Evolutionary conservation across 192 early-diverging fungal species (phyloP).

Genomic region (Funneliformis geosporum): DNA sequence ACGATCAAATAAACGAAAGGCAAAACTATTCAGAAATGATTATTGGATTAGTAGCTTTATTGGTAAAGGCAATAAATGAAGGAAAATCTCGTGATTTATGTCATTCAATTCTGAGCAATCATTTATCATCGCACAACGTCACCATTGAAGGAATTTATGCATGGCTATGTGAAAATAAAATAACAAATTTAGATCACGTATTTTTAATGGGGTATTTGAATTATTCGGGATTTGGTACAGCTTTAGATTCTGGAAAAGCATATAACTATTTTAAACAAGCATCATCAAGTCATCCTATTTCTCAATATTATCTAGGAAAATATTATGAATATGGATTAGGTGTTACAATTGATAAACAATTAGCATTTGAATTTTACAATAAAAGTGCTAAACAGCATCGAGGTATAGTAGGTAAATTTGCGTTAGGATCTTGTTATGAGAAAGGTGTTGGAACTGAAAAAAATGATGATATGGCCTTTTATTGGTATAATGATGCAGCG

Average conservation of each 20-base stretch:
- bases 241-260: background rate
- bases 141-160: background rate
- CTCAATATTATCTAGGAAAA: background rate
- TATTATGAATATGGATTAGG: background rate
- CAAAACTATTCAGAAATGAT: background rate
- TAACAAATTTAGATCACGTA: background rate
- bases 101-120: background rate
- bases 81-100: background rate
- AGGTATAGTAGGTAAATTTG: background rate
- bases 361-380: background rate
- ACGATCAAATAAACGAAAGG: background rate
- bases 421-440: background rate
- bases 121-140: background rate
- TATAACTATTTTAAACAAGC: background rate
- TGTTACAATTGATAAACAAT: background rate
- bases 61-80: background rate
- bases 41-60: background rate
- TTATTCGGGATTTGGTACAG: background rate
- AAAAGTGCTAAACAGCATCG: background rate
- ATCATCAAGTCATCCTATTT: background rate
- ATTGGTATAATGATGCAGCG: background rate
- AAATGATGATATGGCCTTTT: background rate
- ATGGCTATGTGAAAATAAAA: background rate
- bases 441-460: background rate
- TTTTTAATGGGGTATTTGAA: background rate